phyloP scores from a whole-genome alignment of 2,329 filamentous ascomycete species.

The Ilyonectria sp. region DNA sequence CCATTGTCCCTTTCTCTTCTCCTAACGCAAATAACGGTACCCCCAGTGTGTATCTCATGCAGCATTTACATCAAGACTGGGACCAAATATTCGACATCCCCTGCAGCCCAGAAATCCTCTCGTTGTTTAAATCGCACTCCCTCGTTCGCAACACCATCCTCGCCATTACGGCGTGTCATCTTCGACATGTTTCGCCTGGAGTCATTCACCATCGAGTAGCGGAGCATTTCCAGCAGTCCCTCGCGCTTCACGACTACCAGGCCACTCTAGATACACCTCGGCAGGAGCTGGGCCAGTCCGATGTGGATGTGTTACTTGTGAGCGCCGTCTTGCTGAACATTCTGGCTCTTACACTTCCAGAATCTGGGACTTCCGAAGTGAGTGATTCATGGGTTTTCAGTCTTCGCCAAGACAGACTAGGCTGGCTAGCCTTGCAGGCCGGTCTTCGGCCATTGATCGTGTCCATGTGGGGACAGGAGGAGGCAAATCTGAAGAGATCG shows the following conservation, averaged over 20 bases:
- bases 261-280: neutral
- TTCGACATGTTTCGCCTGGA: slow-evolving; percentile 16
- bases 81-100: slow-evolving; percentile 9
- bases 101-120: slow-evolving; percentile 17
- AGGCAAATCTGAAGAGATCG: neutral
- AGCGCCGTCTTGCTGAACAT: slow-evolving; percentile 16
- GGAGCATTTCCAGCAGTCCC: slow-evolving; percentile 22
- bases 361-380: neutral
- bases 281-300: neutral
- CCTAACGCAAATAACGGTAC: slow-evolving; percentile 19
- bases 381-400: slow-evolving; percentile 20
- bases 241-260: slow-evolving; percentile 17
- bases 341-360: slow-evolving; percentile 15
- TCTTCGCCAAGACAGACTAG: slow-evolving; percentile 3
- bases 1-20: slow-evolving; percentile 7
- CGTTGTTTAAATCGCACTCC: slow-evolving; percentile 3
- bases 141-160: slow-evolving; percentile 20
- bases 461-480: slow-evolving; percentile 1
- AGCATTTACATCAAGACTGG: slow-evolving; percentile 19
- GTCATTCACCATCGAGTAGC: slow-evolving; percentile 20
- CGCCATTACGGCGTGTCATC: slow-evolving; percentile 20
- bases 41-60: slow-evolving; percentile 8
- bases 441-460: slow-evolving; percentile 21
- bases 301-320: slow-evolving; percentile 11
- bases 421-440: slow-evolving; percentile 20